phyloP scores from a whole-genome alignment of 108 stramenopile species.

The Chaetoceros muelleri region DNA sequence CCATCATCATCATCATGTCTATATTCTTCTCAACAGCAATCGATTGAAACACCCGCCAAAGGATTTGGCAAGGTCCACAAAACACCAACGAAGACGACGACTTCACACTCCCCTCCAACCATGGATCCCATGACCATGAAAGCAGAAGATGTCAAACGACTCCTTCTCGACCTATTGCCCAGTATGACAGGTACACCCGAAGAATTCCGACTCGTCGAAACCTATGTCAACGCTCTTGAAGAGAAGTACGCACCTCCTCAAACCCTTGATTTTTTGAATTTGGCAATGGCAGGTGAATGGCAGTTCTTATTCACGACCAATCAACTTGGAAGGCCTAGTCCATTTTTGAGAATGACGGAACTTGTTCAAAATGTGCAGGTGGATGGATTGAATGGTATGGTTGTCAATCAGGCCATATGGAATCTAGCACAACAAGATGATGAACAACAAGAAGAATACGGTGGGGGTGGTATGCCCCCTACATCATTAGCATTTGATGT shows the following conservation, averaged over 20 bases:
- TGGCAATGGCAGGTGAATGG: slow-evolving; percentile 61
- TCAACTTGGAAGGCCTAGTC: slow-evolving; percentile 17
- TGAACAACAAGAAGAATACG: slow-evolving; percentile 4
- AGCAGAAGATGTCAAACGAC: no score
- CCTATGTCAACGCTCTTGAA: slow-evolving; percentile 58
- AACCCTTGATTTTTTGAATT: slow-evolving; percentile 62
- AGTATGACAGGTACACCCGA: slow-evolving; percentile 57
- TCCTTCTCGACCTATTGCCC: slow-evolving; percentile 54
- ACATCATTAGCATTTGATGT: slow-evolving; percentile 21
- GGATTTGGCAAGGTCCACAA: no score
- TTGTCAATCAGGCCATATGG: slow-evolving; percentile 45
- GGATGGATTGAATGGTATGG: slow-evolving; percentile 27
- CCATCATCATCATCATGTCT: no score
- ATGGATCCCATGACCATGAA: no score
- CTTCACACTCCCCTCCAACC: no score
- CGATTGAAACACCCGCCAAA: no score
- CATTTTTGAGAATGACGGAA: slow-evolving; percentile 30
- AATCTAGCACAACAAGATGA: slow-evolving; percentile 34
- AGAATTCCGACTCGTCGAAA: slow-evolving; percentile 48
- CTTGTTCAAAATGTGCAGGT: slow-evolving; percentile 37
- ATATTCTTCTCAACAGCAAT: no score
- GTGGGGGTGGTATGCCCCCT: background rate
- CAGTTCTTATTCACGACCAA: slow-evolving; percentile 66
- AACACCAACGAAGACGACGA: no score
- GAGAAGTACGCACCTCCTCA: slow-evolving; percentile 39